Percentiles rank a stretch among this genome's conserved stretches.
phyloP scores from a whole-genome alignment of 2,329 filamentous ascomycete species.

The Arthrinium phaeospermum region DNA sequence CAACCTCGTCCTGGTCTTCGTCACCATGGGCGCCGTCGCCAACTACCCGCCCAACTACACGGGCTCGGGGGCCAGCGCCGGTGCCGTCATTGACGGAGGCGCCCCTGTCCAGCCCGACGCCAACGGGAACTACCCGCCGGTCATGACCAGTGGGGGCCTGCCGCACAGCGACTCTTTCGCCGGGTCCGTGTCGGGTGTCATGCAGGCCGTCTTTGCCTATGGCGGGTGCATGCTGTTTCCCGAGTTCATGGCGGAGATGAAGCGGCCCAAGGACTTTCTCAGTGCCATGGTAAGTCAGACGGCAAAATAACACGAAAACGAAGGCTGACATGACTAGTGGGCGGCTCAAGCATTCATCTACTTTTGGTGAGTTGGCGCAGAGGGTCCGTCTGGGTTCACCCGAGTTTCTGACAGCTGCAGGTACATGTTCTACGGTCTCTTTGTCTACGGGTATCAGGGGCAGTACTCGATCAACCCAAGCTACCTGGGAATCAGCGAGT shows the following conservation, averaged over 20 bases:
- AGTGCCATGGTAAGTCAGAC: background rate
- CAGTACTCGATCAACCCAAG: conserved; percentile 55
- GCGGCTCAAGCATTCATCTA: background rate
- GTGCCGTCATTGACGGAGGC: conserved; percentile 36
- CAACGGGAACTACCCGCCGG: conserved; percentile 27
- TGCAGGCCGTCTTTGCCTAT: conserved; percentile 33
- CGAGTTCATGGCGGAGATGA: conserved; percentile 61
- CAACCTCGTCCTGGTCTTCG: conserved; percentile 55
- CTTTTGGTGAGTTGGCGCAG: background rate
- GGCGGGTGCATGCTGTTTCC: conserved; percentile 64
- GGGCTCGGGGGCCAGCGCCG: conserved; percentile 34
- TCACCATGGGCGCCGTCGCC: conserved; percentile 45
- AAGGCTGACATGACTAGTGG: conserved; percentile 26
- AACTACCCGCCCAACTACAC: conserved; percentile 36
- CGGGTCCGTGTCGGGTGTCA: conserved; percentile 52
- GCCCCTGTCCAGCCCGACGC: background rate
- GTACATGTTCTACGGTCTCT: conserved; percentile 50
- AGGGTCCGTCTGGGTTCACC: background rate
- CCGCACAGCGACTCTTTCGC: conserved; percentile 53
- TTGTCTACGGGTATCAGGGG: conserved; percentile 52
- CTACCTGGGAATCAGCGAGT: conserved; percentile 48
- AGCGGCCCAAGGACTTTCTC: conserved; percentile 23
- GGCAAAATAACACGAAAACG: background rate
- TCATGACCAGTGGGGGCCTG: conserved; percentile 39
- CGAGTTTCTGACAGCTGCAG: conserved; percentile 32